phyloP scores from a whole-genome alignment of 140 eudicot species.

The Anethum foeniculum region DNA sequence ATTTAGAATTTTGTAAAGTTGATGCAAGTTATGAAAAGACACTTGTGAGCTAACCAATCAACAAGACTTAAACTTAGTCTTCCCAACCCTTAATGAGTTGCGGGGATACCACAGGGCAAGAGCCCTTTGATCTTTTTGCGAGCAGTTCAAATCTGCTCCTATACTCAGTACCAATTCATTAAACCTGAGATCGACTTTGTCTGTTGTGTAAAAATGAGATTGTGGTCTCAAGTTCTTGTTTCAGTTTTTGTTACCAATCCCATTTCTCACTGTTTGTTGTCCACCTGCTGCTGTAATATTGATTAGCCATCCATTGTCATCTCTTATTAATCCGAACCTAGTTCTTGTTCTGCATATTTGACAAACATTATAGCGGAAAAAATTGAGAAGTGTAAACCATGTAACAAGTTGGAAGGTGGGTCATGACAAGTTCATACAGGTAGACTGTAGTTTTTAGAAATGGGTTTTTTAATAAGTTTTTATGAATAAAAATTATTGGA shows the following conservation, averaged over 20 bases:
- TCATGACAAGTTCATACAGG: too few relatives aligned
- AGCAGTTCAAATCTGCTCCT: neutral
- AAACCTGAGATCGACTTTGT: neutral
- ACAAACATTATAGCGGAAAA: neutral
- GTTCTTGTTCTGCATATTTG: neutral
- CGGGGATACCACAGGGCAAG: neutral
- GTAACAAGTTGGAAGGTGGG: neutral
- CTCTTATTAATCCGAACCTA: neutral
- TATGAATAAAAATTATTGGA: too few relatives aligned
- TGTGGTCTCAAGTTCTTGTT: neutral
- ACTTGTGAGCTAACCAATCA: too few relatives aligned
- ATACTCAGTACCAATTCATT: neutral
- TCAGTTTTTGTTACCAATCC: neutral
- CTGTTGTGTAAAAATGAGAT: neutral
- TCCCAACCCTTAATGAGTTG: neutral
- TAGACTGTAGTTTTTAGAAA: too few relatives aligned
- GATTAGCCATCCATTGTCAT: neutral
- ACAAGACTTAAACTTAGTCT: neutral
- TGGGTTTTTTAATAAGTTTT: too few relatives aligned
- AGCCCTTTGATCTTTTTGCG: too few relatives aligned
- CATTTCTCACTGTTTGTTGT: neutral
- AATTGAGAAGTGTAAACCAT: too few relatives aligned
- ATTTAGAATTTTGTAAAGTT: too few relatives aligned
- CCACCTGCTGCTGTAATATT: neutral
- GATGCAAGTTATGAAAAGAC: too few relatives aligned